phyloP scores from a whole-genome alignment of 2,329 filamentous ascomycete genomes.

The Thermoascus crustaceus region DNA sequence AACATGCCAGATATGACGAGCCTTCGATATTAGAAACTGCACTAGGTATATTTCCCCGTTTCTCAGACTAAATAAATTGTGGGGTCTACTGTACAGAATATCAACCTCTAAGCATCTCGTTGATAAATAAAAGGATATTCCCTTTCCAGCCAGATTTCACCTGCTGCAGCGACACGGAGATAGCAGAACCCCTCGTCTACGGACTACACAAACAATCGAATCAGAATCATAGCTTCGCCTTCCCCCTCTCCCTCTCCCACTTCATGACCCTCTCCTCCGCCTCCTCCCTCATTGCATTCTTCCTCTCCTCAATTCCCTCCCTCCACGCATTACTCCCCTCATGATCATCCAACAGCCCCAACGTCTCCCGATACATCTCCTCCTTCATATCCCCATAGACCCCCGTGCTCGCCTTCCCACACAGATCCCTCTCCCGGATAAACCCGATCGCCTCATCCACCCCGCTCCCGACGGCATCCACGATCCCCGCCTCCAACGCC shows the following conservation, averaged over 20 bases:
- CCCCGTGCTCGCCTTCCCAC: conserved; percentile 54
- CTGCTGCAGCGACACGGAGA: no score
- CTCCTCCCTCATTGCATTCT: conserved; percentile 32
- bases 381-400: conserved; percentile 65
- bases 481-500: conserved; percentile 58
- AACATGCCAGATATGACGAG: no score
- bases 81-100: no score
- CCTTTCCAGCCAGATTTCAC: no score
- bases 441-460: conserved; percentile 56
- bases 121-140: no score
- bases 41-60: no score
- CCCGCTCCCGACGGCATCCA: conserved; percentile 60
- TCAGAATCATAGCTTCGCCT: conserved; percentile 25
- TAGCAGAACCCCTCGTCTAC: no score
- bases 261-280: conserved; percentile 43
- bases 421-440: conserved; percentile 51
- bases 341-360: conserved; percentile 50
- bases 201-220: no score
- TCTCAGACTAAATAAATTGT: no score
- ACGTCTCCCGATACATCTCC: conserved; percentile 64
- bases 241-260: conserved; percentile 38
- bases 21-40: no score
- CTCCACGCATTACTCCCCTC: conserved; percentile 37
- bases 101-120: no score
- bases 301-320: conserved; percentile 43